phyloP scores from a whole-genome alignment of 192 early-diverging fungal species.

The Phycomyces blakesleeanus region DNA sequence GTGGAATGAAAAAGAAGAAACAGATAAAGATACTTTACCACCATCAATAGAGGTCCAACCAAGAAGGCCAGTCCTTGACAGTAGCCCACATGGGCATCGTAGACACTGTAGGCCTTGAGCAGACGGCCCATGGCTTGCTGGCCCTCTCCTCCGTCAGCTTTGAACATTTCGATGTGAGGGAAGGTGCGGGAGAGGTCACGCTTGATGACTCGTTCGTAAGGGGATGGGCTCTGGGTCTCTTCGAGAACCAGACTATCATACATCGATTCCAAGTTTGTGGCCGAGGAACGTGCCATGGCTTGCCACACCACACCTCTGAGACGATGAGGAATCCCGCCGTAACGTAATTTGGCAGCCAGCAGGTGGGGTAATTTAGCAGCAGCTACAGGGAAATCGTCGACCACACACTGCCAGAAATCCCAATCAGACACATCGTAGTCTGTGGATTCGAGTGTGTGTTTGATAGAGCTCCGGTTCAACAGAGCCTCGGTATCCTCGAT shows the following conservation, averaged over 20 bases:
- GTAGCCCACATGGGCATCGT: constrained; percentile 92
- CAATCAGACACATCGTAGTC: constrained; percentile 35
- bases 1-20: background rate
- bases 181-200: constrained; percentile 92
- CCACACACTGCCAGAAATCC: constrained; percentile 84
- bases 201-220: constrained; percentile 87
- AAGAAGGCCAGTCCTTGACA: constrained; percentile 96
- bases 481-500: background rate
- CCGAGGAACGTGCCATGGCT: constrained; percentile 81
- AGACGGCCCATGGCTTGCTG: constrained; percentile 86
- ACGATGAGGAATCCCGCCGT: constrained; percentile 73
- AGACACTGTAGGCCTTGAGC: constrained; percentile 90
- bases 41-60: constrained; percentile 86
- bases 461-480: constrained; percentile 4
- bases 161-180: constrained; percentile 82
- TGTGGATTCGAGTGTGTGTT: constrained; percentile 30
- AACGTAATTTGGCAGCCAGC: constrained; percentile 66
- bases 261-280: constrained; percentile 72
- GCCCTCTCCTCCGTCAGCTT: constrained; percentile 71
- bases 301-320: constrained; percentile 92
- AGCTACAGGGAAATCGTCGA: constrained; percentile 72
- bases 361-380: constrained; percentile 63
- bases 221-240: constrained; percentile 48
- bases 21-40: constrained; percentile 46
- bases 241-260: constrained; percentile 69